Percentiles rank a stretch among this genome's conserved stretches.
These are phyloP conservation scores for Argentina anserina DNA, from an alignment of 306 rosid genomes.

Conservation along the genomic window DNA sequence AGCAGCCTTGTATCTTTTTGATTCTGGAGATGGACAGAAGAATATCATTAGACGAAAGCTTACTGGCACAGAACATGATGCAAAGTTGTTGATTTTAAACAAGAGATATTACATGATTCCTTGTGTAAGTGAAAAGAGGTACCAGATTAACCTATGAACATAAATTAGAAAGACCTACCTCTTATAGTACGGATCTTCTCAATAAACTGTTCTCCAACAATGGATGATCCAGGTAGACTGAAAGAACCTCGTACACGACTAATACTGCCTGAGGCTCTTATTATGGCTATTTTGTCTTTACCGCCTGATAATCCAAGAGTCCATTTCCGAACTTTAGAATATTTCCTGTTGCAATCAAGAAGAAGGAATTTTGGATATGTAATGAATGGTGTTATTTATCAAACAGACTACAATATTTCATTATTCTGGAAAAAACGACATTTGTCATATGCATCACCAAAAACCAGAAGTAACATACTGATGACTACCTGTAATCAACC, in stretches of 20 bases:
- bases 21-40: constrained; percentile 47
- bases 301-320: constrained; percentile 83
- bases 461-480: background rate
- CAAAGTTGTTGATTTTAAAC: background rate
- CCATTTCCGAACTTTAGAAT: constrained; percentile 68
- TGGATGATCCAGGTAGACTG: constrained; percentile 57
- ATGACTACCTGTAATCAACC: constrained; percentile 74
- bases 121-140: background rate
- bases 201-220: constrained; percentile 77
- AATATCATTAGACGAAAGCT: constrained; percentile 7
- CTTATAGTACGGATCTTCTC: constrained; percentile 82
- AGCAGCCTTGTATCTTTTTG: constrained; percentile 80
- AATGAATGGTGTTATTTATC: background rate
- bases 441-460: too few relatives aligned
- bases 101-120: background rate
- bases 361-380: too few relatives aligned
- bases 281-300: constrained; percentile 75
- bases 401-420: background rate
- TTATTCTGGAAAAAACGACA: background rate
- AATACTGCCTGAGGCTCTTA: constrained; percentile 92
- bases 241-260: constrained; percentile 58
- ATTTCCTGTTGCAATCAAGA: constrained; percentile 51
- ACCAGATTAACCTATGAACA: constrained; percentile 15
- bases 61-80: background rate
- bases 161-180: constrained; percentile 47